These are phyloP conservation scores for Chlorella sp. DNA, from an alignment of 139 green algal genomes.

Conservation along the genomic window DNA sequence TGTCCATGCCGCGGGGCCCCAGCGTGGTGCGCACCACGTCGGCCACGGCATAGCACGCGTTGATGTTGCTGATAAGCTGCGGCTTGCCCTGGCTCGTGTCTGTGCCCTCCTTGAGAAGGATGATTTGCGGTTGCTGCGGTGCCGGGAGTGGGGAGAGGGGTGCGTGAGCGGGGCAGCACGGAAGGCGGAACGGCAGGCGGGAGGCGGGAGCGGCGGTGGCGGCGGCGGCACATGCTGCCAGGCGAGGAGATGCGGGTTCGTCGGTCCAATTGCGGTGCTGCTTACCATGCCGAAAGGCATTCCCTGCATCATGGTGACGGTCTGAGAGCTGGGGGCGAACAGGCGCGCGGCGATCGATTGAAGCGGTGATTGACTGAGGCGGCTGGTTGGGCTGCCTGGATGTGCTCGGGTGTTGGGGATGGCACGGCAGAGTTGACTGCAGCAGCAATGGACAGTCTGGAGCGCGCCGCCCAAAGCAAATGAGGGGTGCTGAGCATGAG, in stretches of 20 bases:
- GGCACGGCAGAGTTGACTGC: too few relatives aligned
- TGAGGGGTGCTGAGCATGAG: too few relatives aligned
- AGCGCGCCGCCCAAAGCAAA: too few relatives aligned
- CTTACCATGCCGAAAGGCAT: conserved; percentile 51
- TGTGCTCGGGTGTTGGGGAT: too few relatives aligned
- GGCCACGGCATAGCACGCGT: conserved; percentile 96
- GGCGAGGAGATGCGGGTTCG: neutral
- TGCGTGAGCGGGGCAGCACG: too few relatives aligned
- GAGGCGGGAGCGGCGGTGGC: neutral
- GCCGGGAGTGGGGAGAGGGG: neutral
- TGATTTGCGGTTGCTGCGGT: conserved; percentile 97
- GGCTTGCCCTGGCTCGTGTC: conserved; percentile 96
- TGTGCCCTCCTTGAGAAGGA: conserved; percentile 98
- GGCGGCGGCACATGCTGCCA: neutral
- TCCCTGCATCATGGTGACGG: neutral
- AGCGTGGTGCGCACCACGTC: conserved; percentile 96
- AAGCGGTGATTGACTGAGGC: neutral
- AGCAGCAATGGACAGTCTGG: too few relatives aligned
- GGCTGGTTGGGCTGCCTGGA: too few relatives aligned
- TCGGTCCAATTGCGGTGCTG: neutral
- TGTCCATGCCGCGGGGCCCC: conserved; percentile 98
- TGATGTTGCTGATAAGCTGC: conserved; percentile 99
- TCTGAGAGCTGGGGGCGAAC: neutral
- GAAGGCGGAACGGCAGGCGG: neutral
- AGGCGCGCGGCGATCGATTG: neutral